Evolutionary conservation across 768 basidiomycete species (phyloP), one percentile per base, ranked within the genome.

Genomic region (Collybia mongolica): DNA sequence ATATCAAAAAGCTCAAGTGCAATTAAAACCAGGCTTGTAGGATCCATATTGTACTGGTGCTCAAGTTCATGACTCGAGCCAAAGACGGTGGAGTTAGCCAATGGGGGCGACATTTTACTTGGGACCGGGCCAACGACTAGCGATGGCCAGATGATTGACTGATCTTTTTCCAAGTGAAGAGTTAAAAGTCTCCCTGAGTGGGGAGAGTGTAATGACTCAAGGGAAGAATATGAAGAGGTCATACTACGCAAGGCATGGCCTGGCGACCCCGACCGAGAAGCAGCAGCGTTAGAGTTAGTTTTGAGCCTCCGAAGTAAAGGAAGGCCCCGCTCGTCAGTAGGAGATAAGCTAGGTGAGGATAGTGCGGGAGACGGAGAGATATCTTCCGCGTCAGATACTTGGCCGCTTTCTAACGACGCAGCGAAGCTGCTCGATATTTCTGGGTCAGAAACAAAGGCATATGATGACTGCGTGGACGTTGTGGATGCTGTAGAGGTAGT

Each of bases 341-440:
- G 80, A 0, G 79, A 74, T 9, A 81, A 74, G 38, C 70, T 74
- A 3, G 87, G 85, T 1, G 89, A 87, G 1, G 83, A 82, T 20
- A 82, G 61, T 0, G 74, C 81, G 0, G 86, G 79, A 9, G 86
- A 84, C 2, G 80, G 62, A 9, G 71, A 72, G 36, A 71, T 63
- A 53, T 90, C 88, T 48, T 91, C 90, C 12, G 74, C 72, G 52
- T 92, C 90, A 19, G 90, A 90, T 9, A 77, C 76, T 22, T 82
- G 83, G 12, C 74, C 83, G 55, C 86, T 86, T 61, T 89, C 90
- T 3, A 91, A 75, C 23, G 89, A 91, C 5, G 87, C 88, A 1
- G 88, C 87, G 56, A 91, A 90, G 63, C 86, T 88, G 67, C 88
- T 90, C 4, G 89, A 89, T 45, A 91, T 86, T 56, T 92, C 90